These are phyloP conservation scores for Cladophialophora yegresii DNA, from an alignment of 2,329 filamentous ascomycete genomes.

Conservation along the genomic window DNA sequence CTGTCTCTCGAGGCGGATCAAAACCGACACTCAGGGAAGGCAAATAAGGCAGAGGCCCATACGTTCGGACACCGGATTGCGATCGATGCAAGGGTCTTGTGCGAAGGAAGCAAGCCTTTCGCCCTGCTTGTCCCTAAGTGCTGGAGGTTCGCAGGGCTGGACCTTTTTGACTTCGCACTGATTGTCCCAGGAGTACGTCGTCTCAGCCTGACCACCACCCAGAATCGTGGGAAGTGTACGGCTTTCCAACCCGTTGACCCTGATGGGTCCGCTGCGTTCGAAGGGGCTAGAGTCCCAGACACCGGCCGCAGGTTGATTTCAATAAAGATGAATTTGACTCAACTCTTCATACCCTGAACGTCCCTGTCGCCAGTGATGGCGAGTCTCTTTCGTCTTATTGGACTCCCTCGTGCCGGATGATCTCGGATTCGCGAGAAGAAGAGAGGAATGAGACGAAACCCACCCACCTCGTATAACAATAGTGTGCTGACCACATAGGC, in stretches of 20 bases:
- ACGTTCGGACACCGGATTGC: not conserved
- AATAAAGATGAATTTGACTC: constrained; percentile 9
- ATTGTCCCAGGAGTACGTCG: not conserved
- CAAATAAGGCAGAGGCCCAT: not conserved
- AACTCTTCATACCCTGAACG: not conserved
- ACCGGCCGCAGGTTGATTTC: constrained; percentile 3
- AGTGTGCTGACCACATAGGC: constrained; percentile 9
- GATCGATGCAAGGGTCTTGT: not conserved
- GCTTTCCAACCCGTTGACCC: not conserved
- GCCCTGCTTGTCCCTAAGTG: not conserved
- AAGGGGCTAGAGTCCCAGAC: not conserved
- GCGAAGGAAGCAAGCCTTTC: not conserved
- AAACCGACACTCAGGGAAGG: not conserved
- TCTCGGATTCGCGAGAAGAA: not conserved
- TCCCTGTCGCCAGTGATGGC: not conserved
- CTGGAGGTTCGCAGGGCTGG: too few relatives aligned
- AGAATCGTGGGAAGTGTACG: not conserved
- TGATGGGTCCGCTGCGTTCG: not conserved
- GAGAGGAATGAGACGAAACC: not conserved
- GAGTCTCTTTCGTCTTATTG: constrained; percentile 3
- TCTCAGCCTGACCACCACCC: not conserved
- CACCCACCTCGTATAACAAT: constrained; percentile 15
- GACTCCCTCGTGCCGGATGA: not conserved
- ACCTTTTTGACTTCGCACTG: not conserved
- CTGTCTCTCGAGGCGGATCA: not conserved